Evolutionary conservation across 2,329 filamentous ascomycete species (phyloP), one percentile per base, ranked within the genome.

Genomic region (Aspergillus tanneri): DNA sequence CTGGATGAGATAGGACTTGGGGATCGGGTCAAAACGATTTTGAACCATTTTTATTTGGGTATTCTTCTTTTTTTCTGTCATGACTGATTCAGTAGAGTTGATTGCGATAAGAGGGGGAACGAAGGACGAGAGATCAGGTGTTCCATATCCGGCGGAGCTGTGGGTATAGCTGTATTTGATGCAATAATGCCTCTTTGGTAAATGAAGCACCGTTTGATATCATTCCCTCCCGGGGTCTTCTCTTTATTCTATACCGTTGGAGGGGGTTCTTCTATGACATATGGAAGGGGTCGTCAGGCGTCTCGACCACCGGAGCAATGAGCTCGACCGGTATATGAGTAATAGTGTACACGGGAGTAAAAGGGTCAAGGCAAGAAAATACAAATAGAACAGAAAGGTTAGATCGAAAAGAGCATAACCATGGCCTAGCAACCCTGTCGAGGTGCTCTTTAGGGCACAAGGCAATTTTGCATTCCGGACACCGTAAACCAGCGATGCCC

Each of bases 141-240:
- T 45, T 34, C 41, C 34, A 36, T 50, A 28, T 41, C 27, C 46
- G 42, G 36, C 41, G 14, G 14, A 21, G 19, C 22, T 37, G 27
- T 22, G 22, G 37, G 28, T 56, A 46, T 54, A 52, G 35, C 41
- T 55, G 49, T 52, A 43, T 49, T 47, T 55, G 50, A 50, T 55
- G 52, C 49, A 25, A 57, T 54, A 47, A 53, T 50, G 49, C 44
- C 48, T 55, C 47, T 55, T 50, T 56, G 47, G 54, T 50, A 56
- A 53, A 51, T 56, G 38, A 40, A 56, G 50, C 50, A 55, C 42
- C 39, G 25, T 47, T 52, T 30, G 41, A 44, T 44, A 23, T 22
- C 30, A 18, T 34, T 34, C 19, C 30, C 30, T 16, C 30, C 30
- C 18, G 8, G 18, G 6, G 7, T 43, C 24, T 38, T 28, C 7